Evolutionary conservation across 1,284 basidiomycete genomes (phyloP), one percentile per base, ranked within the genome.

Genomic region (Baeospora myosura): DNA sequence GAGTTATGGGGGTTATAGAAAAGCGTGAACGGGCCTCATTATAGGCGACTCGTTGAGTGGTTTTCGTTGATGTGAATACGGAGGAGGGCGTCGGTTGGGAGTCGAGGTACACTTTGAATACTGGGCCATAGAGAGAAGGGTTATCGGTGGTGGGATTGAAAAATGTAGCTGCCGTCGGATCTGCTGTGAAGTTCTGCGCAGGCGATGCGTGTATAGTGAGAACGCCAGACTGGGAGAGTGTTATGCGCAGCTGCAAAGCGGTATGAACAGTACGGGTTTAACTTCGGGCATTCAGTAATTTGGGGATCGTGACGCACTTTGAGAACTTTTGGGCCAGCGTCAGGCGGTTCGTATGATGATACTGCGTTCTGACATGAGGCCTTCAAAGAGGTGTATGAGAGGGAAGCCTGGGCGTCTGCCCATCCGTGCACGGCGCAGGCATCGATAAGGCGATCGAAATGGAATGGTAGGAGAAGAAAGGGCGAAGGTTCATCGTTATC

Each of bases 1-100:
- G 46, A 14, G 56, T 46, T 16, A 60, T 37, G 1, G 61, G 50
- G n/a, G 68, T 62, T 7, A 80, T 59, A 36, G 65, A 61, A 31
- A 64, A 68, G 29, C 85, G 72, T 1, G 51, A 49, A 14, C 83
- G 78, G 2, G 85, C 81, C 20, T 66, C 65, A 28, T 78, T 66
- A 50, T 88, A 88, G 20, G 68, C 57, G 6, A 55, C 47, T 36
- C 86, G 71, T 23, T 67, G 46, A 1, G 84, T 85, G 0, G 85
- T 88, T 59, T 88, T 88, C 34, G 81, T 80, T 23, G 56, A 53
- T 0, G 81, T 81, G 54, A 79, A 81, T 12, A 71, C 46, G 8
- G 77, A 77, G 0, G 71, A 60, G 5, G 66, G 56, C 1, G 78
- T 81, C 3, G 73, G 59, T 43, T 65, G 54, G 1, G 63, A 65